Percentiles rank a stretch among this genome's conserved stretches.
Evolutionary conservation across 2,329 filamentous ascomycete species (phyloP).

Genomic region (Penicillium frequentans): DNA sequence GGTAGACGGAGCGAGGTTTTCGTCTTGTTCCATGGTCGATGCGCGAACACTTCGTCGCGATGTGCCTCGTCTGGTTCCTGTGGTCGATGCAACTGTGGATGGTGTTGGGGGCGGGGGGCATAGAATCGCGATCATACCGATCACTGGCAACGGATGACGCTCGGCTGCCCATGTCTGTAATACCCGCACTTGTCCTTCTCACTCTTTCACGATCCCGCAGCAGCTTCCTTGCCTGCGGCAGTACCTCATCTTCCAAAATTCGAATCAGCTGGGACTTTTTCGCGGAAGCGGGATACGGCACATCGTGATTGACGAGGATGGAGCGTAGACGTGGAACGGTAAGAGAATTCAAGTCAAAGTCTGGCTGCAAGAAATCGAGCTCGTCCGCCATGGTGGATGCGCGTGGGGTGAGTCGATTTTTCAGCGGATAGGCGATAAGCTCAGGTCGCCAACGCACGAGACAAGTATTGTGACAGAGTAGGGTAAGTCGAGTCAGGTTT

Average conservation of each 20-base stretch:
- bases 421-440: background rate
- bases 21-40: slow-evolving; percentile 40
- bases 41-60: slow-evolving; percentile 53
- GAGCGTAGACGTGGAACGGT: slow-evolving; percentile 87
- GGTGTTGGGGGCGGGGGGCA: slow-evolving; percentile 50
- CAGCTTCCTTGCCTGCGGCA: slow-evolving; percentile 75
- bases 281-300: slow-evolving; percentile 81
- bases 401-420: slow-evolving; percentile 4
- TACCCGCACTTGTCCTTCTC: slow-evolving; percentile 84
- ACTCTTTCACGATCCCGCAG: slow-evolving; percentile 73
- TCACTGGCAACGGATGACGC: slow-evolving; percentile 63
- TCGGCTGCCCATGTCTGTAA: slow-evolving; percentile 68
- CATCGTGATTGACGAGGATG: slow-evolving; percentile 84
- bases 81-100: slow-evolving; percentile 53
- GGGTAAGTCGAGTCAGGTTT: slow-evolving; percentile 5
- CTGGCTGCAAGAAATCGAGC: slow-evolving; percentile 79
- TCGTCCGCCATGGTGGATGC: slow-evolving; percentile 53
- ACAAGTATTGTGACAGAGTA: slow-evolving; percentile 6
- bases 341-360: slow-evolving; percentile 79
- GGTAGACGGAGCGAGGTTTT: slow-evolving; percentile 26
- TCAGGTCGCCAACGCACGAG: background rate
- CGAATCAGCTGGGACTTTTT: slow-evolving; percentile 89
- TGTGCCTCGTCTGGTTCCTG: slow-evolving; percentile 54
- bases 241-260: slow-evolving; percentile 75
- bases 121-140: slow-evolving; percentile 51